Evolutionary conservation across 2,329 filamentous ascomycete species (phyloP).

Genomic region (Grosmannia serpens): DNA sequence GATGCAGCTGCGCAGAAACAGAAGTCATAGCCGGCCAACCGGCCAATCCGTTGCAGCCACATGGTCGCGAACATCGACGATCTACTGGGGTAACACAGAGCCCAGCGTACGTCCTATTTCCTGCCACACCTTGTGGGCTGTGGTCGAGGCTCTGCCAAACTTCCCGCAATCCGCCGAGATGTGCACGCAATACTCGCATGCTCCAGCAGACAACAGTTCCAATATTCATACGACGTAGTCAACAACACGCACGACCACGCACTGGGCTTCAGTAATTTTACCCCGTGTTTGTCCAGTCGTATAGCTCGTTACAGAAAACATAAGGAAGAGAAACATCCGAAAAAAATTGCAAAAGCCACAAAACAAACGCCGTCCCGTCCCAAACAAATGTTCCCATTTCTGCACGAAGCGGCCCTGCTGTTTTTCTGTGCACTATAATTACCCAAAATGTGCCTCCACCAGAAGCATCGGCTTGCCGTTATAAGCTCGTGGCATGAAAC

Average conservation of each 20-base stretch:
- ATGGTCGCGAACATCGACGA: no score
- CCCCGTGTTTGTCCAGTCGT: neutral
- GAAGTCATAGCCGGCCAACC: no score
- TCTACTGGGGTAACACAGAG: no score
- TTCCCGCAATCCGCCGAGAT: no score
- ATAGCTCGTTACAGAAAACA: constrained; percentile 5
- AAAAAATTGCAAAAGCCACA: constrained; percentile 1
- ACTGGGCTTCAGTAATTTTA: neutral
- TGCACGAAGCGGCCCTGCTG: neutral
- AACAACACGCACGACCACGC: neutral
- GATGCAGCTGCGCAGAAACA: no score
- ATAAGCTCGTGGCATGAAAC: neutral
- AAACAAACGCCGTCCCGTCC: neutral
- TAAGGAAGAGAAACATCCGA: constrained; percentile 6
- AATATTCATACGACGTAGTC: no score
- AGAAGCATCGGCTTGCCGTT: neutral
- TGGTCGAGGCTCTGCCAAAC: no score
- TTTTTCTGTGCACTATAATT: neutral
- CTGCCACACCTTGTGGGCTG: no score
- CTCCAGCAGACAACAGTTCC: no score
- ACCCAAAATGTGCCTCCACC: neutral
- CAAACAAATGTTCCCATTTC: neutral
- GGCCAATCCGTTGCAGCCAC: no score
- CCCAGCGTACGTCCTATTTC: no score
- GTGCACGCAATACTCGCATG: no score